Evolutionary conservation across 805 yeast species (phyloP).

Genomic region (Ascoidea rubescens): DNA sequence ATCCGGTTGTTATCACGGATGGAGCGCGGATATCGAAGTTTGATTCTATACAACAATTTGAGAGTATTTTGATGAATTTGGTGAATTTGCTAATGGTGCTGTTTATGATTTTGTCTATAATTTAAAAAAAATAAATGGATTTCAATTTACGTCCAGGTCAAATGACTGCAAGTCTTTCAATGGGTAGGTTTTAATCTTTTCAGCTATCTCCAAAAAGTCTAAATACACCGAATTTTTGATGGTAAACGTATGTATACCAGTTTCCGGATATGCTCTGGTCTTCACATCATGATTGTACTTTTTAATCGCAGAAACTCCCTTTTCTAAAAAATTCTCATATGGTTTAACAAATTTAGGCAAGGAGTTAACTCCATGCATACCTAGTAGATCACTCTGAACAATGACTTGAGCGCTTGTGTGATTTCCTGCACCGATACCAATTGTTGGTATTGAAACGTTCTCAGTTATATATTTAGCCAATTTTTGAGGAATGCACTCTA

Average conservation of each 20-base stretch:
- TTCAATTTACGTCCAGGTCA: too few relatives aligned
- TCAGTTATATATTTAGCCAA: slow-evolving; percentile 54
- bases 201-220: slow-evolving; percentile 21
- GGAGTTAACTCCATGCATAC: slow-evolving; percentile 41
- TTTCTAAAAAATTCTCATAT: slow-evolving; percentile 37
- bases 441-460: slow-evolving; percentile 56
- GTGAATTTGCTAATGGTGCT: too few relatives aligned
- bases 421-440: slow-evolving; percentile 94
- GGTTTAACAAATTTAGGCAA: slow-evolving; percentile 65
- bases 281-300: slow-evolving; percentile 50
- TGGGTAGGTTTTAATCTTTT: background rate
- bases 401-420: slow-evolving; percentile 79
- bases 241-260: slow-evolving; percentile 47
- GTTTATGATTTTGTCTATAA: too few relatives aligned
- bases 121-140: too few relatives aligned
- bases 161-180: background rate
- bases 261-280: slow-evolving; percentile 40
- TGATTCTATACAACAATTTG: too few relatives aligned
- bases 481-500: slow-evolving; percentile 78
- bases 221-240: slow-evolving; percentile 51
- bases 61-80: too few relatives aligned
- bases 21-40: too few relatives aligned
- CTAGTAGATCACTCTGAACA: slow-evolving; percentile 75
- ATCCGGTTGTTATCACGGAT: too few relatives aligned
- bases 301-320: slow-evolving; percentile 36